Percentiles rank a stretch among this genome's conserved stretches.
Conservation (phyloP, 352 stramenopile genomes). For the Aphanomyces euteiches region DNA sequence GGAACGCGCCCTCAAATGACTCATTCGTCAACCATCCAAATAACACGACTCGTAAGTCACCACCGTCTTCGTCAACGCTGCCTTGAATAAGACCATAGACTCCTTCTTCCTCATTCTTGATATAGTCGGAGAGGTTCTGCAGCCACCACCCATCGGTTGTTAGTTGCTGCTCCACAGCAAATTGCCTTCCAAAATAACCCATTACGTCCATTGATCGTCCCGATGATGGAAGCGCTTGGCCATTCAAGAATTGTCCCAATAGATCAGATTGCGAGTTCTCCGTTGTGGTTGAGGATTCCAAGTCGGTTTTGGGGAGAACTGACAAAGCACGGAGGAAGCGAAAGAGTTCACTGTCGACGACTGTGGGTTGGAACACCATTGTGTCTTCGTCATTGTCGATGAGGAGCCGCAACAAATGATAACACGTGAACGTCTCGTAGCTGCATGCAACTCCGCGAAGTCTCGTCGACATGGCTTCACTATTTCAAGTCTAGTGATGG, state of each 20-base stretch:
- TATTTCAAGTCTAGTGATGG: no score
- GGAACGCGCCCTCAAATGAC: constrained; percentile 40
- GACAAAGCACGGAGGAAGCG: constrained; percentile 54
- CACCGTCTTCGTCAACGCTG: neutral
- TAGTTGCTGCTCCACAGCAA: constrained; percentile 46
- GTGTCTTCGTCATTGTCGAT: constrained; percentile 43
- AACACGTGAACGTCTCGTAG: neutral
- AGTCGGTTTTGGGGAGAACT: neutral
- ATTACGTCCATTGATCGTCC: constrained; percentile 34
- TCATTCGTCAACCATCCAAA: constrained; percentile 60
- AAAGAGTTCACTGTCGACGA: constrained; percentile 64
- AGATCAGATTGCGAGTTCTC: neutral
- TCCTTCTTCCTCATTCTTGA: constrained; percentile 46
- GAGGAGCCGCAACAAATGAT: neutral
- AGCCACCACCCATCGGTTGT: constrained; percentile 43
- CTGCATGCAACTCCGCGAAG: neutral
- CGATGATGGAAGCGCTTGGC: neutral
- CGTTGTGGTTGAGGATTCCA: neutral
- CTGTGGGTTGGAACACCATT: constrained; percentile 47
- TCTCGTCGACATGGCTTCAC: no score
- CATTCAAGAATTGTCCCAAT: constrained; percentile 35
- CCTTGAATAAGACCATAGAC: constrained; percentile 47
- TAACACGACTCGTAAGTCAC: constrained; percentile 37
- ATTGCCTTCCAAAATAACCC: constrained; percentile 60
- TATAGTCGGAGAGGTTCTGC: constrained; percentile 37